Evolutionary conservation across 306 rosid genomes (phyloP), one percentile per base, ranked within the genome.

Genomic region (Phaseolus lunatus): DNA sequence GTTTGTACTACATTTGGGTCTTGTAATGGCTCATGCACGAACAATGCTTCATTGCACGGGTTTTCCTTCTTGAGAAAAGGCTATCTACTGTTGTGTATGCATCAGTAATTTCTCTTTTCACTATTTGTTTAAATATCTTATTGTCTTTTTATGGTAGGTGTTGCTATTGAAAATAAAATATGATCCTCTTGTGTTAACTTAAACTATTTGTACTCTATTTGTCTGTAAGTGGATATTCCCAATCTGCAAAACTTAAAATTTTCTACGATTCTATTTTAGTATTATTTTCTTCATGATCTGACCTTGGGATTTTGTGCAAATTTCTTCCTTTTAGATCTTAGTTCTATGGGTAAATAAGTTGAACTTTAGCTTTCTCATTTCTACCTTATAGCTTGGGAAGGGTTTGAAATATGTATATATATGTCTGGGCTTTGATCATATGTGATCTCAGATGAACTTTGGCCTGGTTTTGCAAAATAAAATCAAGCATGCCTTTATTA

Each of bases 341-440:
- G 19, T 58, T 70, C n/a, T 45, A 39, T 2, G 53, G 13, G 20
- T 37, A 43, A 31, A 62, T 18, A 12, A 24, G 31, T 31, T 77
- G 82, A 77, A 63, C 43, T 77, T 41, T 39, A 62, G 33, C 49
- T 69, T 69, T 56, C 22, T 29, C 22, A 37, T 47, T 37, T 73
- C 26, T 4, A 20, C 20, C 4, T 73, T 66, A 12, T 31, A 33
- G 71, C 45, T 61, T 15, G 41, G 77, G 22, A 67, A 58, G 49
- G 72, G 50, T 54, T 59, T 78, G 43, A 19, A 53, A 56, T 76
- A 48, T 72, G 61, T 53, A 16, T 47, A 57, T 64, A 57, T 70
- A 29, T 9, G 75, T 45, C n/a, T n/a, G n/a, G 59, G 6, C 4
- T 31, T 67, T 69, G 67, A 24, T 84, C 37, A 11, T 59, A 20